phyloP scores from a whole-genome alignment of 768 basidiomycete species.

The Suillus brevipes region DNA sequence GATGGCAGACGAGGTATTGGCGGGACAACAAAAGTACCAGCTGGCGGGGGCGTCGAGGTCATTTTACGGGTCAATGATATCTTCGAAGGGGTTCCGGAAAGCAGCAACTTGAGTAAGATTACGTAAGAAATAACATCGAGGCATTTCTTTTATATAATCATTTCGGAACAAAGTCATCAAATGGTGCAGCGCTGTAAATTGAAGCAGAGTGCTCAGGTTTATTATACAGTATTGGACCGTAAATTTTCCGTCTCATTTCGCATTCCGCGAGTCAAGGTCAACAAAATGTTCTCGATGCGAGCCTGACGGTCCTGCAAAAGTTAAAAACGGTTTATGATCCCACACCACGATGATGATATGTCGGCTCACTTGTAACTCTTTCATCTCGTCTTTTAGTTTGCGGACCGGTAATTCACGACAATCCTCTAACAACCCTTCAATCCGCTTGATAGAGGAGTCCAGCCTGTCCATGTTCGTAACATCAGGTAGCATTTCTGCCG shows the following conservation, averaged over 20 bases:
- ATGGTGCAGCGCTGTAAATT: neutral
- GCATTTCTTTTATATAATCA: no score
- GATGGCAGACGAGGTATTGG: conserved; percentile 54
- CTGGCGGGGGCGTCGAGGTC: conserved; percentile 52
- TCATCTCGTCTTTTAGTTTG: conserved; percentile 76
- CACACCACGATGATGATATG: neutral
- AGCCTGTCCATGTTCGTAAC: conserved; percentile 31
- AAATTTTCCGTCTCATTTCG: conserved; percentile 36
- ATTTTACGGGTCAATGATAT: no score
- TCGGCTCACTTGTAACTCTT: conserved; percentile 67
- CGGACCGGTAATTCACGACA: conserved; percentile 64
- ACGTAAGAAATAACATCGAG: neutral
- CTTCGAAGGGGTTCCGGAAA: neutral
- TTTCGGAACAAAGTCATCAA: neutral
- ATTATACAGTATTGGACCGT: neutral
- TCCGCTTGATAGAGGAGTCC: conserved; percentile 48
- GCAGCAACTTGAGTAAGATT: neutral
- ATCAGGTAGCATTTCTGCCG: conserved; percentile 14
- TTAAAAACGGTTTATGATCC: conserved; percentile 2
- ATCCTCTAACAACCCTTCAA: conserved; percentile 66
- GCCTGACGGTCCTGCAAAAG: conserved; percentile 64
- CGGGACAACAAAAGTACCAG: conserved; percentile 42
- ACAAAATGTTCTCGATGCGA: conserved; percentile 70
- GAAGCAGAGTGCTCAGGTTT: neutral
- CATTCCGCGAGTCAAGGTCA: conserved; percentile 69